A percentile compares a stretch with the other conserved stretches of the same genome.
These are phyloP conservation scores for Pythium brachiatum DNA, from an alignment of 352 stramenopile species.

Conservation along the genomic window DNA sequence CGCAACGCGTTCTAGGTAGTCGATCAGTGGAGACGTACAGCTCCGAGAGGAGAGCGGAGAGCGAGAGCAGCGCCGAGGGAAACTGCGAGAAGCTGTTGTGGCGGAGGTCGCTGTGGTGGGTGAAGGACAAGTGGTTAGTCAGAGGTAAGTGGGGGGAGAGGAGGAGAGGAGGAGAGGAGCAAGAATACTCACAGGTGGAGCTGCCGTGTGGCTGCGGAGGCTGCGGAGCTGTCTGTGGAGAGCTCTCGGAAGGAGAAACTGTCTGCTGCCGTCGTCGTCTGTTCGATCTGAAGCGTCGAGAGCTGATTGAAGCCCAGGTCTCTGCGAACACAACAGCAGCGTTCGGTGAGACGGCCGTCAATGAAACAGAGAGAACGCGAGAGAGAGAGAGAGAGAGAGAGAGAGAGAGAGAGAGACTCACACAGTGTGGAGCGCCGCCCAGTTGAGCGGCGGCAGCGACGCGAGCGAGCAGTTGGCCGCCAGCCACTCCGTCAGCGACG, in stretches of 20 bases:
- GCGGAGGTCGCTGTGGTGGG: neutral
- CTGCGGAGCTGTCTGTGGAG: neutral
- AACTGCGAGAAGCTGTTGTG: neutral
- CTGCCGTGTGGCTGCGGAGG: neutral
- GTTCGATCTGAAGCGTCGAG: neutral
- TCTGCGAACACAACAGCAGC: neutral
- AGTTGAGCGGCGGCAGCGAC: conserved; percentile 2
- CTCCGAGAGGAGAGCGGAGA: neutral
- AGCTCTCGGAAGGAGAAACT: conserved; percentile 6
- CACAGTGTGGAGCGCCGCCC: neutral
- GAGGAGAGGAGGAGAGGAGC: neutral
- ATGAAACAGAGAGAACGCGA: neutral
- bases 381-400: too few relatives aligned
- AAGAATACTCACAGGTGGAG: neutral
- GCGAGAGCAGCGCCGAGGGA: neutral
- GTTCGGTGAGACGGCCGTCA: neutral
- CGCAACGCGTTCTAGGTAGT: too few relatives aligned
- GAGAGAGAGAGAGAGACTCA: too few relatives aligned
- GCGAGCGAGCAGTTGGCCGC: conserved; percentile 10
- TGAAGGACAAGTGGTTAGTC: neutral
- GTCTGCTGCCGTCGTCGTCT: neutral
- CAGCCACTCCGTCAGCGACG: neutral
- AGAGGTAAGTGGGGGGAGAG: neutral
- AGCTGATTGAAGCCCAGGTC: conserved; percentile 8
- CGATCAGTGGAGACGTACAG: neutral